Base-by-base conservation (phyloP, 2,329 filamentous ascomycete species). In the Neonectria sp. region DNA sequence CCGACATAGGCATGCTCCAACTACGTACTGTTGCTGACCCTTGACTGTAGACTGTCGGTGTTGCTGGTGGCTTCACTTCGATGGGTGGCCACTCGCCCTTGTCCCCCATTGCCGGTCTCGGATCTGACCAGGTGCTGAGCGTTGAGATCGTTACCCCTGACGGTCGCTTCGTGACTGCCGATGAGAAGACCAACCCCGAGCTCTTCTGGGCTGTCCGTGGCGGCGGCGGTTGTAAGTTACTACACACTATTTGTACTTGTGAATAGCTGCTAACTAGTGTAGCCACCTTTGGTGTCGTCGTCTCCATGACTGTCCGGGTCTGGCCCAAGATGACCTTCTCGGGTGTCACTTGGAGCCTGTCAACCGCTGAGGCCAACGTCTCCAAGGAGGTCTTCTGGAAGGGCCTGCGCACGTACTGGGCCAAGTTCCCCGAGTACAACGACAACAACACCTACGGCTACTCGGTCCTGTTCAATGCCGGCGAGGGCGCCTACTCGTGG, bases 51-150 rank as follows among this genome's bases (percentile, higher is more conserved):
- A 74, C 69, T 8, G 76, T 78, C 15, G 75, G 76, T 53, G 71
- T 78, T 25, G 70, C 74, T 9, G 76, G 76, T 56, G 76, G 77
- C 17, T 78, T 76, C 55, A 52, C 71, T 6, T 67, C 65, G 7
- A 84, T 83, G 43, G 86, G 84, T 59, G 86, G 86, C 0, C 86
- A 89, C 72, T 84, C 83, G 15, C 84, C 85, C 5, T 71, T 88
- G 51, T 81, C 82, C 6, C 78, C 80, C 48, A 71, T 82, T 15
- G 84, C 82, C 65, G 78, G 86, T 48, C 77, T 86, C 13, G 62
- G 72, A 6, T 83, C 83, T 31, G 86, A 88, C 73, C 83, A 86
- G 73, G 82, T 85, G n/a, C 77, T 88, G 21, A 80, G 82, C n/a
- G 81, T 85, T 69, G 81, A 86, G 60, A 80, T 87, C 29, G 82